phyloP scores from a whole-genome alignment of 139 green algal species.

The Spirogloea muscicola region DNA sequence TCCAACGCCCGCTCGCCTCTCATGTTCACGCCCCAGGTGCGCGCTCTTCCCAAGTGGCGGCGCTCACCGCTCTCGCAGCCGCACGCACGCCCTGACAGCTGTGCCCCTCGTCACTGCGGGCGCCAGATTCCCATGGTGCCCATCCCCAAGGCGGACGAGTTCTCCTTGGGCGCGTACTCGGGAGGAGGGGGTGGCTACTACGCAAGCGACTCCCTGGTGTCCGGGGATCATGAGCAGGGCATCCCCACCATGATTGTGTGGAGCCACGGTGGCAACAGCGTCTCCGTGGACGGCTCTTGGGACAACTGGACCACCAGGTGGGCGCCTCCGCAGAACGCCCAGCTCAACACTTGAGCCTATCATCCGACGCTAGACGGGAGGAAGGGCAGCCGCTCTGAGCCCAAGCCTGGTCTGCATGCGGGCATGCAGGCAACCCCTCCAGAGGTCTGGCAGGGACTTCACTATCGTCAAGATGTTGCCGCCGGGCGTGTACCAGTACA shows the following conservation, averaged over 20 bases:
- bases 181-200: background rate
- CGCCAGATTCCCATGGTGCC: slow-evolving; percentile 41
- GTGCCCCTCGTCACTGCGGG: background rate
- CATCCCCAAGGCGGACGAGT: slow-evolving; percentile 41
- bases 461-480: slow-evolving; percentile 77
- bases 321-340: no score
- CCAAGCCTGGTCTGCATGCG: no score
- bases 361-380: no score
- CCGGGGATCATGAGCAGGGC: slow-evolving; percentile 12
- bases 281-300: slow-evolving; percentile 92
- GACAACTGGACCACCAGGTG: no score
- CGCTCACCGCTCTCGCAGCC: background rate
- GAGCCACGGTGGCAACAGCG: slow-evolving; percentile 73
- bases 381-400: no score
- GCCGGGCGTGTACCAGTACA: slow-evolving; percentile 56
- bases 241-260: slow-evolving; percentile 41
- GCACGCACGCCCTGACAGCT: background rate
- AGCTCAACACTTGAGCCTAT: no score
- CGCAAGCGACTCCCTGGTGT: background rate
- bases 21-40: slow-evolving; percentile 36
- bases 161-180: slow-evolving; percentile 14
- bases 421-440: slow-evolving; percentile 61
- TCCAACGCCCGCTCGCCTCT: slow-evolving; percentile 12
- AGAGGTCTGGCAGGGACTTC: slow-evolving; percentile 85
- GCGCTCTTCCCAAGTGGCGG: background rate